Base-by-base conservation (phyloP, 208 protist species). In the Leishmania guyanensis region DNA sequence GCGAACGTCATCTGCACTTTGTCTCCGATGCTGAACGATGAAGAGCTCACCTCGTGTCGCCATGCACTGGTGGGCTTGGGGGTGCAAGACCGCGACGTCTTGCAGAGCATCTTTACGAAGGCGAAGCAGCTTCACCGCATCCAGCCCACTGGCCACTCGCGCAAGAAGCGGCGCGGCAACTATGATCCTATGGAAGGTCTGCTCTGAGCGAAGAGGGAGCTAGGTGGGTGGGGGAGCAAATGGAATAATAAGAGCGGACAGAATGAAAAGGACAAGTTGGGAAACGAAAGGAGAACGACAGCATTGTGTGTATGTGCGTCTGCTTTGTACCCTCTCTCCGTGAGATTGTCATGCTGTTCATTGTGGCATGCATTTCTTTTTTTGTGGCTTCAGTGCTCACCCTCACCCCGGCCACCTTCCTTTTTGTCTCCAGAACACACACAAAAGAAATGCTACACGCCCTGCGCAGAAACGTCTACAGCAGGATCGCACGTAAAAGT, bases 1-100 rank as follows among this genome's bases (percentile, higher is more conserved):
- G 80, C 81, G 9, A 88, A 79, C 29, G 79, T 95, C 54, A 74
- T 95, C 3, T 75, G 88, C 16, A 84, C 80, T 9, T 56, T 96
- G 16, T 89, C 89, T 14, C 86, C 90, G 8, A 46, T 68, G 50
- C 75, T 95, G 71, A 93, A 89, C 53, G 93, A 95, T 74, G 89
- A 93, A 62, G 84, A 94, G 69, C 69, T 94, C 66, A 33, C 78
- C 22, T 82, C 86, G 54, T 83, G 84, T 70, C 82, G 87, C 20
- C 88, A 82, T 29, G 66, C 89, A 2, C 84, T 97, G 9, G n/a
- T 84, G 43, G 48, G n/a, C 33, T 72, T 88, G 4, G 78, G 79
- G 4, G 78, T 84, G 17, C 46, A 62, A 10, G 75, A 82, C 53
- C 60, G 14, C 6, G 51, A 75, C 20, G 64, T 78, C 33, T 70